phyloP scores from a whole-genome alignment of 2,329 filamentous ascomycete species.

The Claviceps monticola region DNA sequence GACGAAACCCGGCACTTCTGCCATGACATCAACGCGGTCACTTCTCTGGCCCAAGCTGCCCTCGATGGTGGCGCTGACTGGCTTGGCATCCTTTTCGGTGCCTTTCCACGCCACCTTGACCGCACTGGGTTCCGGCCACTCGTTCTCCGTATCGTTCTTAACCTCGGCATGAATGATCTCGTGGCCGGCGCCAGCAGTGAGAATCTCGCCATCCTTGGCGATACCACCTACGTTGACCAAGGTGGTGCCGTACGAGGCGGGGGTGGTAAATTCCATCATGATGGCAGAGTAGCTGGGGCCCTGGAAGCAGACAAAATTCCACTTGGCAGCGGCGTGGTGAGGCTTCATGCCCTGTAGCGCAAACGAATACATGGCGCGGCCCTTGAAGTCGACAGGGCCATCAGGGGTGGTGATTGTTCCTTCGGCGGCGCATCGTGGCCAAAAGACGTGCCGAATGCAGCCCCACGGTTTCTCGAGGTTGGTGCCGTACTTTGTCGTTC shows the following conservation, averaged over 20 bases:
- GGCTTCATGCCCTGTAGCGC: slow-evolving; percentile 98
- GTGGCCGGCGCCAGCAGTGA: slow-evolving; percentile 55
- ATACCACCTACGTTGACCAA: slow-evolving; percentile 73
- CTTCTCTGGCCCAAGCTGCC: slow-evolving; percentile 53
- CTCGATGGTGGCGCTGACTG: slow-evolving; percentile 55
- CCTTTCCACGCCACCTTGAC: slow-evolving; percentile 69
- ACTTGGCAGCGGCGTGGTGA: slow-evolving; percentile 80
- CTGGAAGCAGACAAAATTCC: slow-evolving; percentile 93
- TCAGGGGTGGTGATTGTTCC: slow-evolving; percentile 75
- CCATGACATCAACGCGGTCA: slow-evolving; percentile 86
- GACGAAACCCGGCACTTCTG: slow-evolving; percentile 86
- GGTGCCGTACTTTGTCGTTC: slow-evolving; percentile 74
- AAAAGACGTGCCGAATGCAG: slow-evolving; percentile 82
- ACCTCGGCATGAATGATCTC: slow-evolving; percentile 54
- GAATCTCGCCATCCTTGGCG: slow-evolving; percentile 64
- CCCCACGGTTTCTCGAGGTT: slow-evolving; percentile 83
- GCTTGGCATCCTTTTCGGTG: slow-evolving; percentile 61
- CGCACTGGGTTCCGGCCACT: slow-evolving; percentile 76
- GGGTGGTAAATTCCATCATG: slow-evolving; percentile 93
- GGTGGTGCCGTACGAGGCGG: slow-evolving; percentile 80
- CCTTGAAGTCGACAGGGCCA: slow-evolving; percentile 69
- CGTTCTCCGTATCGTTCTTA: slow-evolving; percentile 60
- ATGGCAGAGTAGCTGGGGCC: slow-evolving; percentile 73
- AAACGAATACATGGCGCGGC: slow-evolving; percentile 65
- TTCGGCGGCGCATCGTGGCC: slow-evolving; percentile 73